Evolutionary conservation across 1,139 yeast species (phyloP).

Genomic region (Meyerozyma sp.): DNA sequence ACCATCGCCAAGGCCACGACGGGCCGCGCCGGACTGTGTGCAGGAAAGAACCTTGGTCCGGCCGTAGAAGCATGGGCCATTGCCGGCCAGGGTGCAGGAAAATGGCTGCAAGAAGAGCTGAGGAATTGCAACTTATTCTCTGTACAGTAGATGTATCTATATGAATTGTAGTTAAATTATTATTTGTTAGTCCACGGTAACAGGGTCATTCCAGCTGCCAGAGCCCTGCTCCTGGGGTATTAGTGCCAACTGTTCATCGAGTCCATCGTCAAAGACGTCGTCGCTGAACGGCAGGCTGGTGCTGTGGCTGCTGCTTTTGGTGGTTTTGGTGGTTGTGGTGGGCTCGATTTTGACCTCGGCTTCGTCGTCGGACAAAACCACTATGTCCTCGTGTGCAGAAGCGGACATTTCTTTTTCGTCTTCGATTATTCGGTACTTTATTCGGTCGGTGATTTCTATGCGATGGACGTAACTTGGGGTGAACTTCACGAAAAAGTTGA

Average conservation of each 20-base stretch:
- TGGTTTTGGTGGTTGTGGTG: not conserved
- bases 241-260: slow-evolving; percentile 14
- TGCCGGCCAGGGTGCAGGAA: too few species aligned
- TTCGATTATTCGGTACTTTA: slow-evolving; percentile 31
- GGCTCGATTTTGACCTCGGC: slow-evolving; percentile 4
- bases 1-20: not conserved
- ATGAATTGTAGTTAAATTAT: too few species aligned
- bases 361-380: slow-evolving; percentile 20
- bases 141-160: too few species aligned
- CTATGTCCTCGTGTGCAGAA: slow-evolving; percentile 16
- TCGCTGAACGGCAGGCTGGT: slow-evolving; percentile 6
- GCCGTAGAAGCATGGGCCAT: too few species aligned
- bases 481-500: slow-evolving; percentile 37
- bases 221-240: slow-evolving; percentile 12
- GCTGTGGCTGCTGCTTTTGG: not conserved
- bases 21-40: not conserved
- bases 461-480: slow-evolving; percentile 31
- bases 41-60: not conserved
- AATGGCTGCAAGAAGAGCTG: not conserved
- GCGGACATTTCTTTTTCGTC: slow-evolving; percentile 12
- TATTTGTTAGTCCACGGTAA: slow-evolving; percentile 19
- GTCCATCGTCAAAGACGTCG: slow-evolving; percentile 18
- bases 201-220: slow-evolving; percentile 40
- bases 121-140: too few species aligned
- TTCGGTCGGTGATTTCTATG: slow-evolving; percentile 34